Evolutionary conservation across 139 green algal genomes (phyloP).

Genomic region (Picochlorum sp.): DNA sequence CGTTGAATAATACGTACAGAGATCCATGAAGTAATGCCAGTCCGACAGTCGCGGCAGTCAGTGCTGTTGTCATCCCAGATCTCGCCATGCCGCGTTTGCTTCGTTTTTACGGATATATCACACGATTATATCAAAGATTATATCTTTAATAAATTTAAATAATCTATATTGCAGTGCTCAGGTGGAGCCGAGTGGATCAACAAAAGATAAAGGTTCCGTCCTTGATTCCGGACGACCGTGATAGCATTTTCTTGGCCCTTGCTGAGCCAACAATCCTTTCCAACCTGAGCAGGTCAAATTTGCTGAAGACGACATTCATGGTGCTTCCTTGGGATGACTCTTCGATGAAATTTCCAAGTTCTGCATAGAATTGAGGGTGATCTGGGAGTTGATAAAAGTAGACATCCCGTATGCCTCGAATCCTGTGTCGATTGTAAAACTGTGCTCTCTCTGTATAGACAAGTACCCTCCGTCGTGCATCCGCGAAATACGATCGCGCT

Average conservation of each 20-base stretch:
- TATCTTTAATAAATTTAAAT: too few species aligned
- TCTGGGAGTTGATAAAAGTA: conserved; percentile 82
- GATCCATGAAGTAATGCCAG: too few species aligned
- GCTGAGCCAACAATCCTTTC: conserved; percentile 61
- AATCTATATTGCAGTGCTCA: too few species aligned
- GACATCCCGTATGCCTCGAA: conserved; percentile 70
- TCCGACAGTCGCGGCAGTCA: too few species aligned
- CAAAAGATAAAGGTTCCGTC: conserved; percentile 68
- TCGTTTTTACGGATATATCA: too few species aligned
- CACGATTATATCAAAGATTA: too few species aligned
- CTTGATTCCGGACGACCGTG: neutral
- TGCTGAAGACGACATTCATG: conserved; percentile 49
- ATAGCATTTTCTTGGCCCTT: conserved; percentile 58
- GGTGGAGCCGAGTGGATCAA: conserved; percentile 1
- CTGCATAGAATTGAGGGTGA: conserved; percentile 69
- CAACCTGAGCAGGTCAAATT: conserved; percentile 58
- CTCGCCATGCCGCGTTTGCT: too few species aligned
- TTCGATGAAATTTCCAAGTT: conserved; percentile 65
- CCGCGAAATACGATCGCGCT: conserved; percentile 62
- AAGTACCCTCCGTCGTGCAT: conserved; percentile 61
- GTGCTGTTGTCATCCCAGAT: too few species aligned
- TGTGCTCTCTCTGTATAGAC: conserved; percentile 92
- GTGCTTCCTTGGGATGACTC: conserved; percentile 7
- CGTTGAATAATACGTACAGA: too few species aligned
- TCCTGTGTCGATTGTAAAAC: conserved; percentile 81